Base-by-base conservation (phyloP, 768 basidiomycete species). In the Cystofilobasidium capitatum region DNA sequence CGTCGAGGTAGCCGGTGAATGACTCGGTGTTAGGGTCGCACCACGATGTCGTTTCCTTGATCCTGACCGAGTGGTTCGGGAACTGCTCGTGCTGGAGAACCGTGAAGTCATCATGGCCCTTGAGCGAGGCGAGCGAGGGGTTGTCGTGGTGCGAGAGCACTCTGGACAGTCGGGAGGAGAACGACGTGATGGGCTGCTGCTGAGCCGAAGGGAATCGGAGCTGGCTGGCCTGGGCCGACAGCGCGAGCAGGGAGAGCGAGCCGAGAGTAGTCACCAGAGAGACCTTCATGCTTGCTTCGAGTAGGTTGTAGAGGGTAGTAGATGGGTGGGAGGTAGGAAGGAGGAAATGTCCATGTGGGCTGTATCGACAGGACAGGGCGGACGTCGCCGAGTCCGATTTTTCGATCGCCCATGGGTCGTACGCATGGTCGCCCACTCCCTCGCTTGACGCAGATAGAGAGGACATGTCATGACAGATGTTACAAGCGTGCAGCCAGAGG, bases 31-130 rank as follows among this genome's bases (percentile, higher is more conserved):
- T 20, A 3, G 68, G 68, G 24, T 69, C 68, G 31, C 68, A 69
- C 68, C 68, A 69, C 9, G 62, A 49, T 37, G 39, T n/a, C 24
- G 37, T 20, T 20, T 69, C 68, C 49, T 69, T 69, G 68, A 69
- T 69, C 22, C 63, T 24, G 36, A 69, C 31, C 16, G 45, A 40
- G 36, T 69, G 68, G 9, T 40, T 22, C 12, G 55, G 62, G 58
- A 69, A 65, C 13, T 40, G 57, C 13, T 59, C 40, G 63, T 69
- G 68, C 33, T 69, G 42, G 20, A 69, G 62, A 4, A 45, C 63
- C 26, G 57, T 54, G 47, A 69, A 69, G 16, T 58, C 61, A 13
- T 69, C 58, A 2, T 37, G 67, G 10, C 47, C 51, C 45, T 64
- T 64, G 20, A 69, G 29, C 20, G 62, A 45, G 6, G 47, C 29